Percentiles rank a stretch among this genome's conserved stretches.
These are phyloP conservation scores for Picea engelmannii DNA, from an alignment of 83 land plant genomes.

Conservation along the genomic window DNA sequence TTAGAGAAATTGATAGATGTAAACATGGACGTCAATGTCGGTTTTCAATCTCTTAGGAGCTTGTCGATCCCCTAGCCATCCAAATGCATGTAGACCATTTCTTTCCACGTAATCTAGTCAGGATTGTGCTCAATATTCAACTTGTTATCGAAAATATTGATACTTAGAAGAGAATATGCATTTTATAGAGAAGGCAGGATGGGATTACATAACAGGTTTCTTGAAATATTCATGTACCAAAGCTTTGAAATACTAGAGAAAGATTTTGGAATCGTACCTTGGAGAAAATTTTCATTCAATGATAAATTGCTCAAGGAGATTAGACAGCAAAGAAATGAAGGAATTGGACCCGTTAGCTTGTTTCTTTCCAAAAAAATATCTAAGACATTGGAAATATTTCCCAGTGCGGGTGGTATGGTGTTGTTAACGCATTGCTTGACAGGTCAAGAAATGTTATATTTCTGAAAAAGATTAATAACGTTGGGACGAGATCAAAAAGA, in stretches of 20 bases:
- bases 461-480: background rate
- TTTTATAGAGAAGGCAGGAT: slow-evolving; percentile 23
- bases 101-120: slow-evolving; percentile 42
- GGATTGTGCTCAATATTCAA: slow-evolving; percentile 29
- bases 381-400: too few species aligned
- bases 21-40: slow-evolving; percentile 32
- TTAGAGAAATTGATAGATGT: slow-evolving; percentile 61
- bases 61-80: slow-evolving; percentile 63
- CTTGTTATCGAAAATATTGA: slow-evolving; percentile 65
- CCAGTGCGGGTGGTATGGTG: slow-evolving; percentile 29
- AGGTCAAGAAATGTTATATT: slow-evolving; percentile 9
- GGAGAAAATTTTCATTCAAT: too few species aligned
- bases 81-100: slow-evolving; percentile 49
- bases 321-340: slow-evolving; percentile 40
- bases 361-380: too few species aligned
- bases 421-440: slow-evolving; percentile 51
- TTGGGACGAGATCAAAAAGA: slow-evolving; percentile 58
- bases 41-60: slow-evolving; percentile 27
- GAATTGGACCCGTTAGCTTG: slow-evolving; percentile 21
- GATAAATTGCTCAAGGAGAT: slow-evolving; percentile 25
- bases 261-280: too few species aligned
- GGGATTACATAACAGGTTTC: slow-evolving; percentile 8
- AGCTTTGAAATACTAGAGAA: too few species aligned
- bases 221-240: too few species aligned
- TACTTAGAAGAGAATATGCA: slow-evolving; percentile 28